Base-by-base conservation (phyloP, 1,284 basidiomycete genomes). In the Boletus sp. region DNA sequence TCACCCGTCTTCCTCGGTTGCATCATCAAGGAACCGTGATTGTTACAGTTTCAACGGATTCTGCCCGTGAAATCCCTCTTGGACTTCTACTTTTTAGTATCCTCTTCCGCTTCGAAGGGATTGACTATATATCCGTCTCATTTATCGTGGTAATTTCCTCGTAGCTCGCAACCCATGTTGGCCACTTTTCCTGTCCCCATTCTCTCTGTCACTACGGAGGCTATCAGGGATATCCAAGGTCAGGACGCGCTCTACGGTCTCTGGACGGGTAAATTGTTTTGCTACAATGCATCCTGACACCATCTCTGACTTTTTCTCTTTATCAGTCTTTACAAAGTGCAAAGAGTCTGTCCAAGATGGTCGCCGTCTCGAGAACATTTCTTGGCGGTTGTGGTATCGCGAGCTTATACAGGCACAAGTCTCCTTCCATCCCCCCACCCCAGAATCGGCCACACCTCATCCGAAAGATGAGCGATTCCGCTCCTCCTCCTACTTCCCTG, bases 351-450 rank as follows among this genome's bases (percentile, higher is more conserved):
- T 93, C 8, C 78, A 85, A 59, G 83, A 91, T 54, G 91, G 91
- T 12, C 75, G 73, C 20, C 72, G 91, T 26, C 75, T 91, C 23
- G 90, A 93, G 69, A 92, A 93, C 62, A 82, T 92, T 48, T 84
- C 85, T 6, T 93, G 90, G 91, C 72, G 90, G 43, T 70, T 93
- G 12, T 91, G 88, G 89, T 80, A 87, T 62, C 79, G 82, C 53
- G 81, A 88, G 57, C 72, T 82, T 55, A 61, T 71, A 39, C 61
- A 64, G 22, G 54, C 66, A 13, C 68, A 68, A 29, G 19, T 29
- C 19, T 29, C 56, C 17, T 65, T 58, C 47, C 61, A 59, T 7
- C 61, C 65, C 7, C 55, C 61, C 32, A 65, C 71, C 12, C 67
- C 69, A 6, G 63, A 66, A 32, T 61, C 61, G n/a, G 40, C 55